Base-by-base conservation (phyloP, 192 early-diverging fungal species). In the Backusella tarrabulga region DNA sequence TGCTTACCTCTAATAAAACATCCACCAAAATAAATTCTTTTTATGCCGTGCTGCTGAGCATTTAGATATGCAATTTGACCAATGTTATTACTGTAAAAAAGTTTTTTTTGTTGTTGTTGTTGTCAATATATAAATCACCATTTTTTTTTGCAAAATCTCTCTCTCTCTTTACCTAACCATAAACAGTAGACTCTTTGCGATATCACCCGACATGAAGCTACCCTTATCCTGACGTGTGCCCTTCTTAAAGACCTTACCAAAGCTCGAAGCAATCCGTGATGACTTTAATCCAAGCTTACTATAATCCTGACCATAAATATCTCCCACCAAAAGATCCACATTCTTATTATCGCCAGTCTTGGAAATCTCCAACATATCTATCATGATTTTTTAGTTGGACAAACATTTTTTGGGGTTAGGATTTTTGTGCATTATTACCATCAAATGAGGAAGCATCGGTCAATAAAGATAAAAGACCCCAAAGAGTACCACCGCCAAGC, bases 1-100 rank as follows among this genome's bases (percentile, higher is more conserved):
- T 54, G 1, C 3, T 56, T 84, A 88, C 90, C 96, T 86, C 95
- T 88, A 77, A 99, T 98, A 81, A 97, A 99, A 84, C 94, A 98
- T 38, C 98, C 98, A 80, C 95, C 95, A 87, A 99, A 99, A 87
- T 98, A 99, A 74, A 99, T 98, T 56, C 89, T 84, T 21, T 85
- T 82, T 73, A 98, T 89, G 35, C 93, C 93, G 84, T 98, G 98
- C 32, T 93, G 88, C 79, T 96, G 92, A 6, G 98, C 98, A 80
- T 98, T 98, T 73, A 99, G 85, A 77, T 97, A 99, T 0, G 97
- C 98, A 73, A 99, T 98, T 83, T 99, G 98, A 34, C 98, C 97
- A 90, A 99, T 96, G 82, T 98, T 99, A 87, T 99, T 99, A 80
- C 95, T 91, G 76, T 2, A 75, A 52, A 72, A 9, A 46, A 26